Base-by-base conservation (phyloP, 768 basidiomycete genomes). In the Xerocomus brunneocitrinus region DNA sequence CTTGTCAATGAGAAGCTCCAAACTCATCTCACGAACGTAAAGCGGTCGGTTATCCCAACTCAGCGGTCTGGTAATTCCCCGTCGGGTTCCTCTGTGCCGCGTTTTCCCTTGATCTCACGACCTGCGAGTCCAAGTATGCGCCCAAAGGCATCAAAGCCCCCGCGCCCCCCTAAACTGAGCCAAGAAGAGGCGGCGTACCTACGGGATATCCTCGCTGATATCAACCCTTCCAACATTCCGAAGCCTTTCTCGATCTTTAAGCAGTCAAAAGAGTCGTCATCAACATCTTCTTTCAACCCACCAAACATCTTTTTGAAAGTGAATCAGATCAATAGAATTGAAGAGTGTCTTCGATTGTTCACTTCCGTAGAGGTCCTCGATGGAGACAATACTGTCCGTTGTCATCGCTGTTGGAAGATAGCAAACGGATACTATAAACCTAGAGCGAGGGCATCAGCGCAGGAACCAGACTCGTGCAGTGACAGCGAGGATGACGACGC, bases 371-470 rank as follows among this genome's bases (percentile, higher is more conserved):
- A 98, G 62, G 81, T 91, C 7, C 73, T 98, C 32, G 90, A 97
- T 60, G 92, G 91, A 0, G 95, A 97, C 61, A 97, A 98, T 61
- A 87, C 85, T 74, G 94, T 97, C 49, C 93, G 93, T 0, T 98
- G 95, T 67, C 79, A 87, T 58, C 79, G 87, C 48, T 98, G 95
- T 71, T 98, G 95, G 95, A 94, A 92, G 75, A 84, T 92, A 34
- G 83, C 81, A 52, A 82, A 92, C 63, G 87, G 88, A 16, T 68
- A 77, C 52, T 80, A 84, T 58, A 66, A 72, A 43, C 71, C 71
- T 34, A 58, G 54, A 39, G 43, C 55, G 14, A 62, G 32, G 55
- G 50, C 49, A 54, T 56, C 63, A 44, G 56, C 53, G 1, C 58
- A 64, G 12, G 61, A 61, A 25, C 53, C 58, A 1, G 69, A 71